Evolutionary conservation across 208 protist species (phyloP), one percentile per base, ranked within the genome.

Genomic region (Leishmania lainsoni): DNA sequence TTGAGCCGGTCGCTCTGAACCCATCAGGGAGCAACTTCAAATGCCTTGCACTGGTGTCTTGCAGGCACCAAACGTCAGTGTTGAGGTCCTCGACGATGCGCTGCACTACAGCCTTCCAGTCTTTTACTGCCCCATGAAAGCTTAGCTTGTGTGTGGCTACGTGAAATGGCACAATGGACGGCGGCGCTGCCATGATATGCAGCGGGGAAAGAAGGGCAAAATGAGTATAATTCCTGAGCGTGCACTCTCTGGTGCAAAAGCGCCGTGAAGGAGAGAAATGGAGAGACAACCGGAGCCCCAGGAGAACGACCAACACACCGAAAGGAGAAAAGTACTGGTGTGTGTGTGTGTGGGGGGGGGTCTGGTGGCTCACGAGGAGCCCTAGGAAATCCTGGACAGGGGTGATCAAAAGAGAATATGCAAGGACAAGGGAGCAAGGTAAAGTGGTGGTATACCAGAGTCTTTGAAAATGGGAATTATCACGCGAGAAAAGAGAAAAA

Each of bases 51-150:
- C 58, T 76, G 6, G 61, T 56, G 4, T 66, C 80, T 48, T 83
- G 80, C 29, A 83, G 66, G 56, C 80, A 83, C 75, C 80, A 83
- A 42, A 83, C 54, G 29, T 83, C 75, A 26, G 66, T 83, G 1
- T 22, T 5, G 5, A 8, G 0, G 29, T 76, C 80, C 17, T 35
- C 22, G 5, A 42, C 52, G n/a, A 83, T 79, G 66, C 80, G 66
- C n/a, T 68, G 2, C 51, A 16, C 58, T 2, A 79, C 54, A 14
- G 74, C 39, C 26, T 65, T 39, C 9, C 80, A 71, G 32, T 70
- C 75, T 52, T 76, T 83, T 42, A n/a, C 54, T 56, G 52, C 12
- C 32, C 6, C 22, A 39, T 83, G 75, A 32, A 79, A 83, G 12
- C 56, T 75, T 14, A 79, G 14, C 75, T 79, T 83, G 54, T 83